These are phyloP conservation scores for Avena sativa DNA, from an alignment of 176 grass and related monocot genomes.

Conservation along the genomic window DNA sequence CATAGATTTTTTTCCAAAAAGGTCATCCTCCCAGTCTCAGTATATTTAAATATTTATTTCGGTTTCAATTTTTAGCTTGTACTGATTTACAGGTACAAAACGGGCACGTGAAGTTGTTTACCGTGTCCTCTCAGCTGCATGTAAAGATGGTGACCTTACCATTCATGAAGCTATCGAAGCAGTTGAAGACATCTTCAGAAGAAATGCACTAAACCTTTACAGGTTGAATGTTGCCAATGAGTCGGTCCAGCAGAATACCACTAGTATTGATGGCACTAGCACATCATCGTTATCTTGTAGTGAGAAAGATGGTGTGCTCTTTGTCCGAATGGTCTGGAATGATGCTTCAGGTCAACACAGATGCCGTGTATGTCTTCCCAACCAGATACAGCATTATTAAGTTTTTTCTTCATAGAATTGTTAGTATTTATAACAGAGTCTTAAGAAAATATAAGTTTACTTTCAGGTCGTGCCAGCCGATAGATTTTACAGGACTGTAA, in stretches of 20 bases:
- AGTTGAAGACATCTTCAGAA: conserved; percentile 82
- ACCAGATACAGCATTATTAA: conserved; percentile 11
- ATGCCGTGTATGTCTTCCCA: conserved; percentile 78
- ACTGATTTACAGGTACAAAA: conserved; percentile 64
- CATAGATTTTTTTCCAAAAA: neutral
- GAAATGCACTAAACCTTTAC: conserved; percentile 81
- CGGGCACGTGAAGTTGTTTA: conserved; percentile 87
- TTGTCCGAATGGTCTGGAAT: conserved; percentile 87
- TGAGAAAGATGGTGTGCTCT: conserved; percentile 57
- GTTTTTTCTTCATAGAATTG: neutral
- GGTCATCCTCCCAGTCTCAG: neutral
- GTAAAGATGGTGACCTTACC: conserved; percentile 90
- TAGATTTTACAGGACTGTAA: conserved; percentile 82
- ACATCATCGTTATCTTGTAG: conserved; percentile 38
- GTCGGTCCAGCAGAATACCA: conserved; percentile 45
- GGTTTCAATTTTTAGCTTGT: conserved; percentile 22
- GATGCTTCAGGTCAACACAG: conserved; percentile 93
- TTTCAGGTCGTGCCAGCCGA: conserved; percentile 82
- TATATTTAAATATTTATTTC: conserved; percentile 17
- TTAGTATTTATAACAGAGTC: neutral
- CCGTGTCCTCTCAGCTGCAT: conserved; percentile 66
- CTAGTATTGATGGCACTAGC: conserved; percentile 14
- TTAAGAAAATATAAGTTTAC: conserved; percentile 22
- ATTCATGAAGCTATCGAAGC: conserved; percentile 83
- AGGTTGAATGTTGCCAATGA: conserved; percentile 64